Base-by-base conservation (phyloP, 2,329 filamentous ascomycete genomes). In the Cladosporium colombiae region DNA sequence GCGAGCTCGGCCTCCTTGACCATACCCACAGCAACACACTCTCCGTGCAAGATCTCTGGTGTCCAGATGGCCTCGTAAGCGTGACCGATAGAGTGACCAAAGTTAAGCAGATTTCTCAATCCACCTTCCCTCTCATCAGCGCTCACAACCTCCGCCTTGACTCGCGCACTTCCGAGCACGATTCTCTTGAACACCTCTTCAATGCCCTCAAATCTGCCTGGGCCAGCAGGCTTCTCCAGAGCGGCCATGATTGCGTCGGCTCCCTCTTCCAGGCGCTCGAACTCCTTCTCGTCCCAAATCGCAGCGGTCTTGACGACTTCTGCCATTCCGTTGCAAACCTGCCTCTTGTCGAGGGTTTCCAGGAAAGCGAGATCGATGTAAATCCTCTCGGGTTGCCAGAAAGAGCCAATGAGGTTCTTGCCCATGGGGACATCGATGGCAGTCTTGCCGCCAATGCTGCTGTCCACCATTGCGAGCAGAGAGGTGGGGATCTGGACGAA, bases 291-390 rank as follows among this genome's bases (percentile, higher is more conserved):
- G 74, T 96, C 88, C 87, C 94, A 97, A 72, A 99, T 98, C 63
- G 95, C 95, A 3, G 95, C 95, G 3, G 95, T 99, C 86, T 85
- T 77, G 50, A 75, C 70, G 33, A 99, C 94, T 81, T 99, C 95
- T 29, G 94, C 95, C 94, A 99, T 97, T 68, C 95, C 95, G 77
- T 99, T 99, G 79, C 97, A 93, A 75, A 99, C 94, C 79, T 99
- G 94, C 70, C 95, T 86, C 70, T 90, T 62, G 0, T 94, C 93
- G 23, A 99, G 83, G 0, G 93, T 96, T 76, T 96, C 92, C 64
- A 99, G 84, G 75, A 99, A 98, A 65, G 89, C 86, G 68, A 98
- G 83, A 78, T 99, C 95, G 72, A 99, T 93, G 79, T 97, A 99
- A 70, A 98, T 93, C 69, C 92, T 89, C 74, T 90, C 86, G 5